These are phyloP conservation scores for Diutina neorugosa DNA, from an alignment of 1,139 yeast species.

Conservation along the genomic window DNA sequence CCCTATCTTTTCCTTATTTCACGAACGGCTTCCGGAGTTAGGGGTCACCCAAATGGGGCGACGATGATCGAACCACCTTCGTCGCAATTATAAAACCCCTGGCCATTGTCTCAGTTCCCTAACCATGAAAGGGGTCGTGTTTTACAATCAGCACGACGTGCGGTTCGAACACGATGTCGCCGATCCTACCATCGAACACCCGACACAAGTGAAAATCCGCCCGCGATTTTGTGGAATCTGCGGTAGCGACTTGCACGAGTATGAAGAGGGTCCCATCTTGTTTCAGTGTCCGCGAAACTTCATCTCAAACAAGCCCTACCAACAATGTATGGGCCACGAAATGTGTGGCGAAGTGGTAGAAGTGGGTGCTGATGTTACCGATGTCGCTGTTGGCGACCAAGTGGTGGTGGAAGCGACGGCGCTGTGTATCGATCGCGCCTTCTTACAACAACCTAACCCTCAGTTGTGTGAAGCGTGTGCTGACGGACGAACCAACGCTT, in stretches of 20 bases:
- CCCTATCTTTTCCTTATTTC: no score
- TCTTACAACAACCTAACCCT: background rate
- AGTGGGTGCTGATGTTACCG: background rate
- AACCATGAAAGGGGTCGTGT: constrained; percentile 44
- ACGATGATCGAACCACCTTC: no score
- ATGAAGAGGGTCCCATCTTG: constrained; percentile 1
- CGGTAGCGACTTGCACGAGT: constrained; percentile 2
- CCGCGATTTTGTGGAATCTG: background rate
- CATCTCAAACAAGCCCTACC: background rate
- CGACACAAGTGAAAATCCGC: background rate
- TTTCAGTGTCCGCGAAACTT: background rate
- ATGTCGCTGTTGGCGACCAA: background rate
- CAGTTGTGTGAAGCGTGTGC: background rate
- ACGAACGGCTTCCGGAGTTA: no score
- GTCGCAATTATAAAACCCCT: background rate
- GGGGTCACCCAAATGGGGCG: no score
- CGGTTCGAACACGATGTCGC: constrained; percentile 13
- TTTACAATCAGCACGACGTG: constrained; percentile 37
- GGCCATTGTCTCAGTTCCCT: background rate
- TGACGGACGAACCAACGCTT: background rate
- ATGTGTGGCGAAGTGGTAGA: constrained; percentile 1
- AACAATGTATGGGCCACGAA: constrained; percentile 2
- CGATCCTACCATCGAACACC: background rate
- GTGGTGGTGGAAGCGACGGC: constrained; percentile 3
- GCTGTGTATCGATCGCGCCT: background rate